Base-by-base conservation (phyloP, 306 rosid genomes). In the Cicer yamashitae region DNA sequence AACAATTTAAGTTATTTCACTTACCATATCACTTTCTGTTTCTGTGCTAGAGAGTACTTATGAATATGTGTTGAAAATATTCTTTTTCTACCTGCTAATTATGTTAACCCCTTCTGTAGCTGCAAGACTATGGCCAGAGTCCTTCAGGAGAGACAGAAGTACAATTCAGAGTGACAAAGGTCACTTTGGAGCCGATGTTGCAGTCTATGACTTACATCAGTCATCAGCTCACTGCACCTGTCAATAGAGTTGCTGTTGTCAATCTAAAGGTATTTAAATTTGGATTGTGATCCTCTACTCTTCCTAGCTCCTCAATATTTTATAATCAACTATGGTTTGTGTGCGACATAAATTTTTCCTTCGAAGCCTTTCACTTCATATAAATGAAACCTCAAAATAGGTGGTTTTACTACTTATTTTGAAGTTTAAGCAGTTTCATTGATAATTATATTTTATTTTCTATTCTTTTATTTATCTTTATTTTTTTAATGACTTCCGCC, bases 161-260 rank as follows among this genome's bases (percentile, higher is more conserved):
- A 64, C 94, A 91, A 72, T 89, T 89, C 74, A 82, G 90, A 81
- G 82, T 89, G 64, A 86, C 94, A 40, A 83, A 86, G 86, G 79
- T 85, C 72, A 88, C 90, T 54, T 87, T 91, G 77, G 94, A 88
- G 84, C 94, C 97, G 58, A 91, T 91, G 97, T 67, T 91, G 83
- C 82, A 81, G 73, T 91, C 94, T 10, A 89, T 91, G 97, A 79
- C 93, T 71, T 74, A 82, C 66, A 89, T 89, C 73, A 82, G 90
- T 77, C 92, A 89, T 68, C 94, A 91, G 84, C 89, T 91, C 60
- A 81, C 88, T 60, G 25, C 85, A 56, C 90, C 94, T 43, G 81
- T 84, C 81, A 89, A 91, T 83, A 88, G 82, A 87, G 94, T 86
- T 73, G 97, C 93, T 14, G 88, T 89, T 78, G 86, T 91, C 71